A percentile compares a stretch with the other conserved stretches of the same genome.
Evolutionary conservation across 2,329 filamentous ascomycete genomes (phyloP).

Genomic region (Meredithiella fracta): DNA sequence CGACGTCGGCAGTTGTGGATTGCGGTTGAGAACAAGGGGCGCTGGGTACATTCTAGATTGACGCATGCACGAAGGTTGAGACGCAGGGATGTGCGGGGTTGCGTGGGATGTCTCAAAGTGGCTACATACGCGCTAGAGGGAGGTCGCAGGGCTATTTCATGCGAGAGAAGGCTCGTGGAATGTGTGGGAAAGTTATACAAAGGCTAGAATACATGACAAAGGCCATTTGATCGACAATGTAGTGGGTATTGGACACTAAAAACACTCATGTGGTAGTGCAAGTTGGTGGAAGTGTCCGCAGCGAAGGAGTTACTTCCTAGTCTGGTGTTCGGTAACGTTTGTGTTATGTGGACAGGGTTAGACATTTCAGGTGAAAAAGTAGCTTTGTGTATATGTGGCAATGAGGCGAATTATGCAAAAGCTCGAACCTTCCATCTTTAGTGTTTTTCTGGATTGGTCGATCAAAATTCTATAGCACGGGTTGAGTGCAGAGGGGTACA

Average conservation of each 20-base stretch:
- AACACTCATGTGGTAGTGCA: not conserved
- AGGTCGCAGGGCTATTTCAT: not conserved
- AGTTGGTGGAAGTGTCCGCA: not conserved
- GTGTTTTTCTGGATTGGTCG: too few relatives aligned
- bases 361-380: not conserved
- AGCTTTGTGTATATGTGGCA: not conserved
- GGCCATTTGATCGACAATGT: too few relatives aligned
- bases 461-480: too few relatives aligned
- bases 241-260: too few relatives aligned
- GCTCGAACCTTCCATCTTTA: not conserved
- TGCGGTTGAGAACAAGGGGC: not conserved
- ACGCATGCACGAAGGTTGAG: not conserved
- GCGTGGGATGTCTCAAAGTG: not conserved
- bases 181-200: not conserved
- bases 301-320: not conserved
- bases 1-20: not conserved
- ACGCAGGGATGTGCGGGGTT: not conserved
- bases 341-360: not conserved
- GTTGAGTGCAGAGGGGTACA: too few relatives aligned
- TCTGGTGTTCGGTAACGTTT: not conserved
- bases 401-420: not conserved
- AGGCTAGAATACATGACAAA: too few relatives aligned
- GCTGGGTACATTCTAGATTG: not conserved
- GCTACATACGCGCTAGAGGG: not conserved
- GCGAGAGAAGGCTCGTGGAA: not conserved